Percentiles rank a stretch among this genome's conserved stretches.
Evolutionary conservation across 371 early-diverging fungal species (phyloP).

Genomic region (Mucor circinelloides): DNA sequence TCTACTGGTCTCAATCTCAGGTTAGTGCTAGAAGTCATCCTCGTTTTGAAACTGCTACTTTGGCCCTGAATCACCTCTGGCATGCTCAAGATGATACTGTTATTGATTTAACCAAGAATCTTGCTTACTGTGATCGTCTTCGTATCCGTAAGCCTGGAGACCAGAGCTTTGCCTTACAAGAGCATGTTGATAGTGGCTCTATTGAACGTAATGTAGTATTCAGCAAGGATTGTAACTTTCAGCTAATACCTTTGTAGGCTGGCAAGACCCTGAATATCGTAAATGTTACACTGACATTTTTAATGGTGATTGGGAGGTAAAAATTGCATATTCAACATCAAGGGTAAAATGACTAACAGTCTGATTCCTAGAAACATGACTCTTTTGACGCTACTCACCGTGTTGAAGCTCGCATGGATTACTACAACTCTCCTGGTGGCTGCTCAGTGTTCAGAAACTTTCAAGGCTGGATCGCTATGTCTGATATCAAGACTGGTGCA

Average conservation of each 20-base stretch:
- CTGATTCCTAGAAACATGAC: constrained; percentile 25
- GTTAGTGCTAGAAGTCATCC: constrained; percentile 33
- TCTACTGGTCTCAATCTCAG: constrained; percentile 43
- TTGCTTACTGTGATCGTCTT: constrained; percentile 44
- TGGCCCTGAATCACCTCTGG: constrained; percentile 42
- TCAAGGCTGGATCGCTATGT: constrained; percentile 51
- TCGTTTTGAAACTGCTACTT: constrained; percentile 26
- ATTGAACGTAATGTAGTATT: constrained; percentile 23
- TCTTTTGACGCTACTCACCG: constrained; percentile 48
- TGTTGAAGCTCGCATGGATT: constrained; percentile 40
- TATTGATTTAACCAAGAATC: constrained; percentile 38
- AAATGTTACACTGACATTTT: constrained; percentile 25
- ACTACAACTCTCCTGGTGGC: constrained; percentile 38
- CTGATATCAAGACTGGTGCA: constrained; percentile 32
- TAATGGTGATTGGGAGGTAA: constrained; percentile 31
- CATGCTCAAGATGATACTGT: constrained; percentile 23
- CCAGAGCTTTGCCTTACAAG: constrained; percentile 33
- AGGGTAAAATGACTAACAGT: not conserved
- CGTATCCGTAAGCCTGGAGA: constrained; percentile 40
- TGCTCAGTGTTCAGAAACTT: constrained; percentile 48
- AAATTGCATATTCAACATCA: not conserved
- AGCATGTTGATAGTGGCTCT: constrained; percentile 46
- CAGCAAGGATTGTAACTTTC: not conserved
- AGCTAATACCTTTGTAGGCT: constrained; percentile 10
- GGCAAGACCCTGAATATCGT: constrained; percentile 31